A percentile compares a stretch with the other conserved stretches of the same genome.
These are phyloP conservation scores for Camelina sativa DNA, from an alignment of 345 rosid genomes.

Conservation along the genomic window DNA sequence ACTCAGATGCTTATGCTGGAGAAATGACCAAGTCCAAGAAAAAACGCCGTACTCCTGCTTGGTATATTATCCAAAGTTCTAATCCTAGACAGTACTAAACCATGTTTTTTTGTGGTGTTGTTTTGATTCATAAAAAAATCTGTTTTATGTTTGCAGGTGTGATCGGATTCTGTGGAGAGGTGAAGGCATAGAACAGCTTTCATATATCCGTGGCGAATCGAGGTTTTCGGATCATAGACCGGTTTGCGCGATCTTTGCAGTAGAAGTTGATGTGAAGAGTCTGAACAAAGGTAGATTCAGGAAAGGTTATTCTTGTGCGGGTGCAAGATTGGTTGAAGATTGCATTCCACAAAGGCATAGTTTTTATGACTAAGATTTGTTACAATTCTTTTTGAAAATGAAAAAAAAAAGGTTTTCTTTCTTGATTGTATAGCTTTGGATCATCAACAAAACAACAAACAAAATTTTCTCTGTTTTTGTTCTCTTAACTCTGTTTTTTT, in stretches of 20 bases:
- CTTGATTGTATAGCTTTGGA: constrained; percentile 42
- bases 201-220: constrained; percentile 78
- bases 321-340: constrained; percentile 56
- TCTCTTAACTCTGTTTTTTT: constrained; percentile 31
- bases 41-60: constrained; percentile 97
- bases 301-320: constrained; percentile 71
- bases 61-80: constrained; percentile 51
- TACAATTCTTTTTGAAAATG: constrained; percentile 16
- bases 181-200: constrained; percentile 74
- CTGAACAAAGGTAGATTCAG: constrained; percentile 53
- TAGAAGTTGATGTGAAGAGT: constrained; percentile 63
- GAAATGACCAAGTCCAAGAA: constrained; percentile 86
- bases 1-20: constrained; percentile 91
- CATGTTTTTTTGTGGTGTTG: not conserved
- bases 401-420: constrained; percentile 21
- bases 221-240: constrained; percentile 96
- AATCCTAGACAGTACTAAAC: not conserved
- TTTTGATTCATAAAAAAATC: not conserved
- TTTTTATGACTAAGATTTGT: constrained; percentile 55
- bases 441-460: constrained; percentile 11
- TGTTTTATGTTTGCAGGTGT: constrained; percentile 61
- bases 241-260: constrained; percentile 75
- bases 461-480: constrained; percentile 17
- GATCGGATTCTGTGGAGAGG: constrained; percentile 93
- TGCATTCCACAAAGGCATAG: constrained; percentile 68